phyloP scores from a whole-genome alignment of 2,329 filamentous ascomycete species.

The Lachnellula arida region DNA sequence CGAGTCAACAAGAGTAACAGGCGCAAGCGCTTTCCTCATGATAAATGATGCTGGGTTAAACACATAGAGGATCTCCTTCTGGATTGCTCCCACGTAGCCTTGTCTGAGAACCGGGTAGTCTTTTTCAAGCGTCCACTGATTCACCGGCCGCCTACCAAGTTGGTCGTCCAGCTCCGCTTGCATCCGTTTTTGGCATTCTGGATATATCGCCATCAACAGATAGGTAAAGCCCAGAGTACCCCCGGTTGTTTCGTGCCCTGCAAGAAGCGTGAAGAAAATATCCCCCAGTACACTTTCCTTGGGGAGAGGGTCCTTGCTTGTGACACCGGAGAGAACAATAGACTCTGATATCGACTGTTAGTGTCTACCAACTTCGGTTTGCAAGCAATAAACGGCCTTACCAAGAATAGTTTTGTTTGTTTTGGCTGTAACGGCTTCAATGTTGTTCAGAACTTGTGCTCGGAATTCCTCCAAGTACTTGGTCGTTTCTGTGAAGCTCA shows the following conservation, averaged over 20 bases:
- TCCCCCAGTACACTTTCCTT: constrained; percentile 2
- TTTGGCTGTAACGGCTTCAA: constrained; percentile 1
- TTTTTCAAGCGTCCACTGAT: constrained; percentile 2
- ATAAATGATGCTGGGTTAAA: constrained; percentile 3
- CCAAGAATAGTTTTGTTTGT: constrained; percentile 2
- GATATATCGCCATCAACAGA: constrained; percentile 3
- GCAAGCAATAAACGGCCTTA: not conserved
- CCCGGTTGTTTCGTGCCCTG: constrained; percentile 2
- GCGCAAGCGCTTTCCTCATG: not conserved
- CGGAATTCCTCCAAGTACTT: constrained; percentile 2
- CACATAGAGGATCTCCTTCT: constrained; percentile 1
- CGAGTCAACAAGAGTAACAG: constrained; percentile 1
- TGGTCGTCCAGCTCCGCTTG: constrained; percentile 2
- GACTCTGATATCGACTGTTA: not conserved
- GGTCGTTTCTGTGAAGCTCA: constrained; percentile 1
- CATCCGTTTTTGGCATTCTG: constrained; percentile 1
- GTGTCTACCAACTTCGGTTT: not conserved
- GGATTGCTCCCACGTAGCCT: constrained; percentile 1
- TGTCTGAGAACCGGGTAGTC: not conserved
- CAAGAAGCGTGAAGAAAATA: constrained; percentile 5
- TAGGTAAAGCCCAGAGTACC: constrained; percentile 2
- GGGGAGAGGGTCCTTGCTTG: not conserved
- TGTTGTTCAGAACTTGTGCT: not conserved
- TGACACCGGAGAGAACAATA: not conserved
- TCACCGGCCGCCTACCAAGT: not conserved